Percentiles rank a stretch among this genome's conserved stretches.
Evolutionary conservation across 2,329 filamentous ascomycete species (phyloP).

Genomic region (Aspergillus sp.): DNA sequence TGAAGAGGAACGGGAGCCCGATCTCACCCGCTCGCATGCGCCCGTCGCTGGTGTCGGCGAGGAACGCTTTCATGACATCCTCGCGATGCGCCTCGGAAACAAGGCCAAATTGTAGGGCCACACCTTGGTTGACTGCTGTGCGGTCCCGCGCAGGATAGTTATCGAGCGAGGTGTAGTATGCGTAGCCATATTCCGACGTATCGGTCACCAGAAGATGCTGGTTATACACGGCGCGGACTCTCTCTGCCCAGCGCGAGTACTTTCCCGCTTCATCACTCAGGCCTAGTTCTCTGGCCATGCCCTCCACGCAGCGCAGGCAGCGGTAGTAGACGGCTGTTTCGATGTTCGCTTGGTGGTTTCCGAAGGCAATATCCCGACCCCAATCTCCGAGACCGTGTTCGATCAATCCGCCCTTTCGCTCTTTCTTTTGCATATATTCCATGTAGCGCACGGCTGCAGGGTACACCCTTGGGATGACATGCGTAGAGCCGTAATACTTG

Average conservation of each 20-base stretch:
- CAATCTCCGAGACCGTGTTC: conserved; percentile 26
- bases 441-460: conserved; percentile 23
- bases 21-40: conserved; percentile 24
- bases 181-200: conserved; percentile 13
- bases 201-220: conserved; percentile 20
- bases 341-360: conserved; percentile 28
- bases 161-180: conserved; percentile 24
- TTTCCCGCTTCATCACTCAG: conserved; percentile 12
- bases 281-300: conserved; percentile 23
- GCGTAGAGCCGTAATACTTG: conserved; percentile 22
- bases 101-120: conserved; percentile 22
- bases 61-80: conserved; percentile 20
- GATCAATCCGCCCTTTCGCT: conserved; percentile 22
- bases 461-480: conserved; percentile 20
- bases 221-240: conserved; percentile 22
- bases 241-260: conserved; percentile 18
- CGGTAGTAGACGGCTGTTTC: conserved; percentile 27
- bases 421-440: conserved; percentile 26
- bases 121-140: conserved; percentile 21
- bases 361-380: conserved; percentile 26
- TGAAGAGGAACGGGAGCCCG: conserved; percentile 22
- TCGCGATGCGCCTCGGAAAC: conserved; percentile 14
- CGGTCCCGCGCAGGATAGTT: conserved; percentile 17
- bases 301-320: conserved; percentile 23
- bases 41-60: conserved; percentile 15